These are phyloP conservation scores for Boletus pseudopeckii DNA, from an alignment of 768 basidiomycete genomes.

Conservation along the genomic window DNA sequence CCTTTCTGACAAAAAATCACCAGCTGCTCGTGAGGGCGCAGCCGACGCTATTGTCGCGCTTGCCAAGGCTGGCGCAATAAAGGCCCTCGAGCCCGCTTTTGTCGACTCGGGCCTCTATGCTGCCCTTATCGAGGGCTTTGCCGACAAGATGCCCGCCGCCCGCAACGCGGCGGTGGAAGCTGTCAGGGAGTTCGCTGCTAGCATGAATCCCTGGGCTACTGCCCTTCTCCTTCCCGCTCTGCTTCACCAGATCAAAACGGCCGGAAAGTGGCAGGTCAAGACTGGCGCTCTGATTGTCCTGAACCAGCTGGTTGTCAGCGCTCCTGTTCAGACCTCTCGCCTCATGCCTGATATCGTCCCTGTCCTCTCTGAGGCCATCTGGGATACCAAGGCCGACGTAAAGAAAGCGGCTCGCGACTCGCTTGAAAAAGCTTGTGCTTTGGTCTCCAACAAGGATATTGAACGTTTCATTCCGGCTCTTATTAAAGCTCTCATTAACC, in stretches of 20 bases:
- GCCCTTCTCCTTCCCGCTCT: constrained; percentile 80
- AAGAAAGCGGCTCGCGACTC: constrained; percentile 97
- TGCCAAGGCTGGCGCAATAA: constrained; percentile 65
- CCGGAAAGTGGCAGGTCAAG: constrained; percentile 98
- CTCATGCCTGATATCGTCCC: constrained; percentile 96
- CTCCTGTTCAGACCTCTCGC: constrained; percentile 78
- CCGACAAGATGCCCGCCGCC: constrained; percentile 91
- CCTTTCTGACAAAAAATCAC: constrained; percentile 92
- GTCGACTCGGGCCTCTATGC: constrained; percentile 82
- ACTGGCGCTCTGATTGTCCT: constrained; percentile 78
- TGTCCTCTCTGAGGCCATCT: constrained; percentile 91
- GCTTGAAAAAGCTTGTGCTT: constrained; percentile 89
- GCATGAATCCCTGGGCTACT: constrained; percentile 88
- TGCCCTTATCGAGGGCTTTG: constrained; percentile 86
- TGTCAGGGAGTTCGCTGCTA: constrained; percentile 66
- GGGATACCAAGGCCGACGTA: constrained; percentile 98
- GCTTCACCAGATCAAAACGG: constrained; percentile 90
- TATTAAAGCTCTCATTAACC: constrained; percentile 97
- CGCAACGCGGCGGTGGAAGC: constrained; percentile 83
- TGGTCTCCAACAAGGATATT: constrained; percentile 98
- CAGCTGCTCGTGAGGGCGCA: constrained; percentile 87
- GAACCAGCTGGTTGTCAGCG: constrained; percentile 82
- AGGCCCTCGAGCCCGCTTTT: constrained; percentile 86
- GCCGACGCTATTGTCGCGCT: constrained; percentile 66
- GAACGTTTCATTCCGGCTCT: constrained; percentile 96